Conservation (phyloP, 2,329 filamentous ascomycete genomes). For the Claviceps quebecensis region DNA sequence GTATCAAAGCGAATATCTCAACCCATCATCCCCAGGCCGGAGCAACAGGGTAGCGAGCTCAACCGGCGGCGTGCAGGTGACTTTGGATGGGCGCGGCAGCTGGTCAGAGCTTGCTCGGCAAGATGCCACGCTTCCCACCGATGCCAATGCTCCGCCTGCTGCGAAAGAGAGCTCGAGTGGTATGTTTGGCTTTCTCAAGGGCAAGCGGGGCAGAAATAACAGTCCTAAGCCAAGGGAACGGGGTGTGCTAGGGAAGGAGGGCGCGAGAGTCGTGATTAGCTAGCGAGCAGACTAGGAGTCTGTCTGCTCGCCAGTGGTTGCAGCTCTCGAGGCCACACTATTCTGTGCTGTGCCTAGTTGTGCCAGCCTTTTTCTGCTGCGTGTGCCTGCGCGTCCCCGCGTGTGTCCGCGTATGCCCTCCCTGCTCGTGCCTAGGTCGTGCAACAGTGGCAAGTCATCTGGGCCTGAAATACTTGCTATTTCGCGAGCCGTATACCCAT, state of each 20-base stretch:
- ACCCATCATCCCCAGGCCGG: constrained; percentile 35
- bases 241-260: constrained; percentile 88
- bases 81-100: constrained; percentile 74
- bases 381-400: too few species aligned
- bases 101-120: constrained; percentile 86
- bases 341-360: too few species aligned
- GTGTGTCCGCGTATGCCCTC: too few species aligned
- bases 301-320: not conserved
- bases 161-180: constrained; percentile 53
- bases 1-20: constrained; percentile 33
- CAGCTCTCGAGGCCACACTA: not conserved
- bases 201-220: constrained; percentile 80
- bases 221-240: constrained; percentile 91
- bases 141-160: constrained; percentile 42
- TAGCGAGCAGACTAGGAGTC: constrained; percentile 18
- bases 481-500: too few species aligned
- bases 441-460: too few species aligned
- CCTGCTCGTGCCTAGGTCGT: too few species aligned
- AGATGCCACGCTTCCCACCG: constrained; percentile 58
- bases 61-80: constrained; percentile 77
- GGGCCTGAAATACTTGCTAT: too few species aligned
- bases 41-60: constrained; percentile 61
- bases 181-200: constrained; percentile 78
- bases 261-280: constrained; percentile 68
- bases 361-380: too few species aligned